phyloP scores from a whole-genome alignment of 148 eudicot genomes.

The Nyssa sinensis region DNA sequence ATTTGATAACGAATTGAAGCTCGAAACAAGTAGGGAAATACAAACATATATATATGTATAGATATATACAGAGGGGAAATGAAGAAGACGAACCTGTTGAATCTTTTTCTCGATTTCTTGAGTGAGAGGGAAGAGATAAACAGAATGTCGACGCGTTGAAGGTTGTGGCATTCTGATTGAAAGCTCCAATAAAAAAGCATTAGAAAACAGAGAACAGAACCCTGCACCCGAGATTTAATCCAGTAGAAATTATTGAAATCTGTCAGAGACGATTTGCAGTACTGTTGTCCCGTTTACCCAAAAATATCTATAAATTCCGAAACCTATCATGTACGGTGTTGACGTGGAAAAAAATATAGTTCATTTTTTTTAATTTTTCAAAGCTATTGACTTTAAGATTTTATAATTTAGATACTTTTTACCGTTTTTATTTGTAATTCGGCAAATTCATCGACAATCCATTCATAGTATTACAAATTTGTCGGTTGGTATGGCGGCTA shows the following conservation, averaged over 20 bases:
- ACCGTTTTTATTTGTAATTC: no score
- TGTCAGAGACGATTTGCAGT: not conserved
- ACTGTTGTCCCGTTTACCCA: not conserved
- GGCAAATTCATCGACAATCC: no score
- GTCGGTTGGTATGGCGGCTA: no score
- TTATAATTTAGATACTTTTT: no score
- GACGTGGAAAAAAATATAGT: no score
- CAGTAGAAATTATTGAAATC: not conserved
- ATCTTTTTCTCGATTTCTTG: conserved; percentile 89
- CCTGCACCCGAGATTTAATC: conserved; percentile 3
- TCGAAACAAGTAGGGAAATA: not conserved
- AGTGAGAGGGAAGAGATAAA: conserved; percentile 80
- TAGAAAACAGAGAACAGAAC: conserved; percentile 3
- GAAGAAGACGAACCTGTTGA: conserved; percentile 60
- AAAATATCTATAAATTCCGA: no score
- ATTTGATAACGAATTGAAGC: no score
- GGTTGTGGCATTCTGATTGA: conserved; percentile 39
- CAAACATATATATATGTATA: not conserved
- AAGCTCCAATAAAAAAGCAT: conserved; percentile 20
- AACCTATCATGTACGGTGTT: no score
- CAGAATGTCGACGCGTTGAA: conserved; percentile 56
- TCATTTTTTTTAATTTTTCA: no score
- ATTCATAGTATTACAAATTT: no score
- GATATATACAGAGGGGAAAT: no score
- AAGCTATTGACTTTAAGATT: no score